Conservation (phyloP, 495 filamentous ascomycete species). For the Aspergillus avenaceus region DNA sequence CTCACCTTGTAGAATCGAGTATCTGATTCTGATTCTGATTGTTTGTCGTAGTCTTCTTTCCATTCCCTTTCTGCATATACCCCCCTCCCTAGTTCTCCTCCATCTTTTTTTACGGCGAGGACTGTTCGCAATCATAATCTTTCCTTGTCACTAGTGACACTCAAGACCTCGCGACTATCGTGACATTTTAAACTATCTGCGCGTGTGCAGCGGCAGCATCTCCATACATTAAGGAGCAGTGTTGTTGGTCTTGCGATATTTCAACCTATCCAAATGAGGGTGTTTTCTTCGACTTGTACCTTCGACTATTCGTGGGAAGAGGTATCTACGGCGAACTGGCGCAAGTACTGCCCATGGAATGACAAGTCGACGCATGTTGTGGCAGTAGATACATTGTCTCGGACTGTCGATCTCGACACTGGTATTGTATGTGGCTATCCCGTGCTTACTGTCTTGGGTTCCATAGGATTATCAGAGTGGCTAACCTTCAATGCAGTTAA, state of each 20-base stretch:
- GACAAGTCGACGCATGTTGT: slow-evolving; percentile 90
- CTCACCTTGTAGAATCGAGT: slow-evolving; percentile 6
- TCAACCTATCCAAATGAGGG: slow-evolving; percentile 65
- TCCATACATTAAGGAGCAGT: neutral
- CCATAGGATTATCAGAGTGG: neutral
- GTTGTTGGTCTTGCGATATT: neutral
- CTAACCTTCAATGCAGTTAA: slow-evolving; percentile 50
- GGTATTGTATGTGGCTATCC: slow-evolving; percentile 64
- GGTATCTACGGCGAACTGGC: slow-evolving; percentile 98
- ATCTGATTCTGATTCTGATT: neutral
- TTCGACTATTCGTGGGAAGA: slow-evolving; percentile 99
- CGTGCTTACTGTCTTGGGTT: neutral
- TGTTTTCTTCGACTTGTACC: slow-evolving; percentile 81
- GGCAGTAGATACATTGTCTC: slow-evolving; percentile 86
- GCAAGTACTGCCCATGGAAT: slow-evolving; percentile 98
- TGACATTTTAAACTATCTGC: too few relatives aligned
- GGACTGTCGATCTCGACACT: slow-evolving; percentile 72
- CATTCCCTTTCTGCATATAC: neutral
- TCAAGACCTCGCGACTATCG: neutral
- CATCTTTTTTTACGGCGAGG: neutral
- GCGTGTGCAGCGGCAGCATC: too few relatives aligned
- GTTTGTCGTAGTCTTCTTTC: neutral
- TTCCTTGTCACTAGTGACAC: too few relatives aligned
- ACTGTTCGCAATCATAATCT: too few relatives aligned
- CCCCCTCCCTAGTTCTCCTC: neutral